Evolutionary conservation across 495 filamentous ascomycete genomes (phyloP), one percentile per base, ranked within the genome.

Genomic region (Xylaria venustula): DNA sequence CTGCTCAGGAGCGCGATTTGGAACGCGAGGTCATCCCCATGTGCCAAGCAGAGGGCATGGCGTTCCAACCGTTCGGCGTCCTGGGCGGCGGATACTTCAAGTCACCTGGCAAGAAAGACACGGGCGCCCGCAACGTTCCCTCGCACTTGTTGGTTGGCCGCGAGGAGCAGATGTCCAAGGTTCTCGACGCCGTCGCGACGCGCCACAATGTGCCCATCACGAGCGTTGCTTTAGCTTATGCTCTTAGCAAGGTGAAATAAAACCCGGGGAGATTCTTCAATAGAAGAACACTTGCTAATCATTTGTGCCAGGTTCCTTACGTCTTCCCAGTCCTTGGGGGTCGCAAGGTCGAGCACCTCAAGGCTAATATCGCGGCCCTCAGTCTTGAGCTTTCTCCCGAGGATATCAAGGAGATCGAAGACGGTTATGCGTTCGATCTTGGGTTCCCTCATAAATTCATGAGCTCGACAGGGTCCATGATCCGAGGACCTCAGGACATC

Each of bases 251-350:
- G 68, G 75, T 83, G 26, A 32, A 28, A 34, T 5, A 34, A 34
- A 11, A 11, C 30, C 30, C 30, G 11, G 30, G 30, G 30, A 34
- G 11, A 34, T 34, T 34, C 30, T 11, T 5, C 5, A 34, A 34
- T 5, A 5, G 11, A 34, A 34, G 11, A 34, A 5, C 30, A 34
- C 30, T 5, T 11, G 30, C 30, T 34, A 34, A 34, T 34, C 2
- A 51, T 7, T 17, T 4, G 19, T 34, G 30, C 1, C 12, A 51
- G 48, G 3, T 28, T 34, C 83, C 86, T 0, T 84, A 88, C 57
- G 82, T 87, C 23, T 88, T 88, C 66, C 87, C 87, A 3, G 80
- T 89, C 51, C 76, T 88, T 17, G 87, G 87, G 2, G 84, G 68
- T 2, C 68, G 79, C 15, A 83, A 78, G 54, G 64, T 82, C 45